phyloP scores from a whole-genome alignment of 1,284 basidiomycete genomes.

The Ceratobasidium sp. region DNA sequence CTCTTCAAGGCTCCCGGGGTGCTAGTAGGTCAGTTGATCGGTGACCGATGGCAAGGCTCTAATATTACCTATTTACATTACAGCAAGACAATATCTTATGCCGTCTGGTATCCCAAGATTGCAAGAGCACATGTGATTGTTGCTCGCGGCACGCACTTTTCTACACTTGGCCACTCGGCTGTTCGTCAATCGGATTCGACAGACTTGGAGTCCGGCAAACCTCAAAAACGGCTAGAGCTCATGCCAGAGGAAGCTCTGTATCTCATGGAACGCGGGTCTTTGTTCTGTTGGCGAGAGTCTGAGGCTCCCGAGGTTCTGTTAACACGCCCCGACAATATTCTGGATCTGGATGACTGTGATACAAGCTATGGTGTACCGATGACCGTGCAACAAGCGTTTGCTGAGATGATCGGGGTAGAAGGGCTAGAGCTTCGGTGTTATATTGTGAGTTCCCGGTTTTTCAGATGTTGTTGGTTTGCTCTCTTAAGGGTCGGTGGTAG shows the following conservation, averaged over 20 bases:
- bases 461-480: neutral
- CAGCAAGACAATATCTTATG: slow-evolving; percentile 80
- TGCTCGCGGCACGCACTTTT: slow-evolving; percentile 80
- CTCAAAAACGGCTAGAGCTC: slow-evolving; percentile 71
- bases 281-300: slow-evolving; percentile 80
- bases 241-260: slow-evolving; percentile 95
- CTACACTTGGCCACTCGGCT: slow-evolving; percentile 78
- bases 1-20: slow-evolving; percentile 79
- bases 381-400: slow-evolving; percentile 90
- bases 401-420: slow-evolving; percentile 82
- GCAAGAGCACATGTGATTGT: slow-evolving; percentile 73
- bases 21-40: slow-evolving; percentile 49
- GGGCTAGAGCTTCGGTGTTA: slow-evolving; percentile 81
- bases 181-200: slow-evolving; percentile 57
- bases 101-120: slow-evolving; percentile 74
- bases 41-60: neutral
- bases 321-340: slow-evolving; percentile 50
- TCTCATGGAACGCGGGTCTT: slow-evolving; percentile 86
- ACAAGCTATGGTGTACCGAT: slow-evolving; percentile 71
- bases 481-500: slow-evolving; percentile 57
- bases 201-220: slow-evolving; percentile 46
- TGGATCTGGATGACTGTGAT: slow-evolving; percentile 53
- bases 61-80: neutral
- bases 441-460: slow-evolving; percentile 42
- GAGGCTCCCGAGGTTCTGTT: slow-evolving; percentile 51